These are phyloP conservation scores for Sanguinoderma infundibulare DNA, from an alignment of 1,284 basidiomycete species.

Conservation along the genomic window DNA sequence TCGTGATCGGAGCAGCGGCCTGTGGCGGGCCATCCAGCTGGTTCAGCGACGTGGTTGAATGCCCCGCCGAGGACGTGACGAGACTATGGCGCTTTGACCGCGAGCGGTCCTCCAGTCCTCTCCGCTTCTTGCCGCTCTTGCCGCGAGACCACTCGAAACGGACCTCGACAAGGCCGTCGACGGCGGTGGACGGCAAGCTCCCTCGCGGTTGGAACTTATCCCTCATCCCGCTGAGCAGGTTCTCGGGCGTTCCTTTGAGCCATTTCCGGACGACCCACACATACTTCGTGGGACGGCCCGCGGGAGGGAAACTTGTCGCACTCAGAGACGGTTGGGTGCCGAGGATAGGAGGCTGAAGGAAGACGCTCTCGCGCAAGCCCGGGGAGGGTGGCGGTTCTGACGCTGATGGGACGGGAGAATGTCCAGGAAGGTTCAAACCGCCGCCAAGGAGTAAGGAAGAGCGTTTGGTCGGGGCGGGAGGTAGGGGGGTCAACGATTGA, in stretches of 20 bases:
- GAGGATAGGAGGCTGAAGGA: slow-evolving; percentile 60
- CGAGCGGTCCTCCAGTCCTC: slow-evolving; percentile 25
- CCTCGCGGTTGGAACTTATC: slow-evolving; percentile 37
- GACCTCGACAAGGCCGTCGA: slow-evolving; percentile 56
- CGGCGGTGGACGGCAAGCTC: slow-evolving; percentile 11
- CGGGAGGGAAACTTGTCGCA: slow-evolving; percentile 44
- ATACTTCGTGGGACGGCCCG: slow-evolving; percentile 64
- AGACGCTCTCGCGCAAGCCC: slow-evolving; percentile 17
- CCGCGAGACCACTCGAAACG: slow-evolving; percentile 77
- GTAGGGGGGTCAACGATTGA: slow-evolving; percentile 17
- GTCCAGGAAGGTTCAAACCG: slow-evolving; percentile 13
- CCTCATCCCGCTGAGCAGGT: slow-evolving; percentile 44
- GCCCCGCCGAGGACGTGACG: slow-evolving; percentile 28
- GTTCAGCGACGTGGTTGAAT: slow-evolving; percentile 33
- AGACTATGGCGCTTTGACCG: slow-evolving; percentile 24
- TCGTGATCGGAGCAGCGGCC: slow-evolving; percentile 13
- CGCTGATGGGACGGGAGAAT: slow-evolving; percentile 13
- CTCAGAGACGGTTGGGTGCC: slow-evolving; percentile 64
- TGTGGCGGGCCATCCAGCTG: slow-evolving; percentile 8
- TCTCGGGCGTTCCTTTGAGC: slow-evolving; percentile 61
- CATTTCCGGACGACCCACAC: slow-evolving; percentile 84
- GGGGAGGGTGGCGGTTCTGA: slow-evolving; percentile 20
- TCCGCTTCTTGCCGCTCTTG: slow-evolving; percentile 40
- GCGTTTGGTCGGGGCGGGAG: slow-evolving; percentile 12
- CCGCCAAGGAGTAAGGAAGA: slow-evolving; percentile 18